These are phyloP conservation scores for Cantharellus anzutake DNA, from an alignment of 768 basidiomycete species.

Conservation along the genomic window DNA sequence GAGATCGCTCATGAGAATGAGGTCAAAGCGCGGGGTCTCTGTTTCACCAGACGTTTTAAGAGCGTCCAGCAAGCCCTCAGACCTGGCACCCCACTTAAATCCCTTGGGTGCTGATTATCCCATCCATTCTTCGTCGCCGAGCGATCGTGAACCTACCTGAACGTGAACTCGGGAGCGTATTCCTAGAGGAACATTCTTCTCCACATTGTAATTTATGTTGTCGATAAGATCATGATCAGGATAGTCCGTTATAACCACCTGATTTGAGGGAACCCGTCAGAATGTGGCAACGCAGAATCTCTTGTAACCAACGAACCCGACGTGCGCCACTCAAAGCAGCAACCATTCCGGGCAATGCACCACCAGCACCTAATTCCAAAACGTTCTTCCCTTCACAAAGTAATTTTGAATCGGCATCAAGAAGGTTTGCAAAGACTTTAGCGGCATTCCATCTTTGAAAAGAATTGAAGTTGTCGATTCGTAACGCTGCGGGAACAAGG, in stretches of 20 bases:
- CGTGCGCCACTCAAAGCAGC: constrained; percentile 48
- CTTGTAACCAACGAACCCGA: constrained; percentile 24
- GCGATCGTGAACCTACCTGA: constrained; percentile 13
- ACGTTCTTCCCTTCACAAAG: constrained; percentile 32
- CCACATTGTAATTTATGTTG: constrained; percentile 56
- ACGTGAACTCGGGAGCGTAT: constrained; percentile 14
- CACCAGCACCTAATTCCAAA: constrained; percentile 87
- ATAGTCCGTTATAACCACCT: constrained; percentile 86
- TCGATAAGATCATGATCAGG: constrained; percentile 59
- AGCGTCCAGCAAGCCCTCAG: constrained; percentile 25
- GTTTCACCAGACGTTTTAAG: background rate
- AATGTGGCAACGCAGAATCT: background rate
- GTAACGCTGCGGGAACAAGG: too few species aligned
- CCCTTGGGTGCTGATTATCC: constrained; percentile 26
- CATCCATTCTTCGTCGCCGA: background rate
- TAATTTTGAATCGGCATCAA: constrained; percentile 30
- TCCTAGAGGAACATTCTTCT: constrained; percentile 27
- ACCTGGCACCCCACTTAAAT: constrained; percentile 62
- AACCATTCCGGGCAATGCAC: constrained; percentile 71
- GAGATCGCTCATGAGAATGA: constrained; percentile 81
- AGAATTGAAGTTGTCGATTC: background rate
- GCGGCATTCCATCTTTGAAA: constrained; percentile 60
- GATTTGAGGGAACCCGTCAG: background rate
- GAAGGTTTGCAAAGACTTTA: constrained; percentile 45
- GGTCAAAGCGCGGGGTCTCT: constrained; percentile 31